Conservation (phyloP, 805 yeast genomes). For the Nakazawaea molendinolei region DNA sequence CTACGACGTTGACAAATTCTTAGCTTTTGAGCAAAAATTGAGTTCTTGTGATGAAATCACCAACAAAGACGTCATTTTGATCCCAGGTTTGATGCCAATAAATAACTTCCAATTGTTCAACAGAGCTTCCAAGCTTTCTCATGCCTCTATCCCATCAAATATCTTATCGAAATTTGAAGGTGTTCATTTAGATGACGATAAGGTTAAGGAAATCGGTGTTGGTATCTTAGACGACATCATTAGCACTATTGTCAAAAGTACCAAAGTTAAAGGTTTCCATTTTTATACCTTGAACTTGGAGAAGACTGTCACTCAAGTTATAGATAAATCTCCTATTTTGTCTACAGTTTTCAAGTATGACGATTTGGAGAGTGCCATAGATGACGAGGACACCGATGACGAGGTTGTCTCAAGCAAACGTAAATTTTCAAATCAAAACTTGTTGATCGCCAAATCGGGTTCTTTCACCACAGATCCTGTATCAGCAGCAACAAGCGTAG, state of each 20-base stretch:
- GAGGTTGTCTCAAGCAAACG: constrained; percentile 10
- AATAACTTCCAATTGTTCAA: constrained; percentile 77
- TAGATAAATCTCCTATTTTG: constrained; percentile 54
- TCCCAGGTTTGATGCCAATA: constrained; percentile 91
- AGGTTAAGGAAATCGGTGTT: constrained; percentile 80
- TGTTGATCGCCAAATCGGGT: constrained; percentile 21
- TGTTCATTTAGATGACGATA: constrained; percentile 66
- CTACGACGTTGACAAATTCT: constrained; percentile 76
- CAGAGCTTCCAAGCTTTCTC: constrained; percentile 84
- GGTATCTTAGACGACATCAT: constrained; percentile 61
- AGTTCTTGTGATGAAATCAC: constrained; percentile 26
- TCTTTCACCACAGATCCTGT: constrained; percentile 5
- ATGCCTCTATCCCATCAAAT: constrained; percentile 68
- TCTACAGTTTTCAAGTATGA: constrained; percentile 36
- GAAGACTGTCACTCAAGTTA: constrained; percentile 81
- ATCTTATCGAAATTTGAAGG: constrained; percentile 50
- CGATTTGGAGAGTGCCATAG: constrained; percentile 30
- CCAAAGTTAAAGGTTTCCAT: constrained; percentile 77
- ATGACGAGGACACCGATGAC: constrained; percentile 32
- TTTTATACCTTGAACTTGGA: constrained; percentile 91
- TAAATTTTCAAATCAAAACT: constrained; percentile 19
- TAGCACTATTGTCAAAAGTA: constrained; percentile 42
- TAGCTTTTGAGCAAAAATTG: constrained; percentile 47
- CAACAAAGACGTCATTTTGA: constrained; percentile 36
- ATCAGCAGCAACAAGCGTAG: constrained; percentile 1